Percentiles rank a stretch among this genome's conserved stretches.
phyloP scores from a whole-genome alignment of 2,329 filamentous ascomycete genomes.

The Tolypocladium amazonense region DNA sequence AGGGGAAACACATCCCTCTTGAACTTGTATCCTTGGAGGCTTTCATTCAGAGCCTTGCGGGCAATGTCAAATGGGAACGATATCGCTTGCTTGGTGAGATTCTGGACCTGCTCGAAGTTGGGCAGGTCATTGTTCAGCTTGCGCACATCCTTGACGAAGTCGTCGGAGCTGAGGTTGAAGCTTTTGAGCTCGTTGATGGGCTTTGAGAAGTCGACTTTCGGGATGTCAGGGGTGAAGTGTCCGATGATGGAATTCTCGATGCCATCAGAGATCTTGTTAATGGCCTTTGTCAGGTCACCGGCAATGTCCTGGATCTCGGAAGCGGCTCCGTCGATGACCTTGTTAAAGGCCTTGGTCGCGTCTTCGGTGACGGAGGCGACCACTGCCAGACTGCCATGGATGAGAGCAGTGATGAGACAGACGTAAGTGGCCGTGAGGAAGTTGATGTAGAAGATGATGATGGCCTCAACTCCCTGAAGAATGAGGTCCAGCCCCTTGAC shows the following conservation, averaged over 20 bases:
- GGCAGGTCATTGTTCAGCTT: constrained; percentile 72
- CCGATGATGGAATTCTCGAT: constrained; percentile 37
- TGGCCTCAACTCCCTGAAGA: constrained; percentile 72
- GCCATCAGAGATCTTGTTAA: constrained; percentile 36
- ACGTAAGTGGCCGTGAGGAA: constrained; percentile 83
- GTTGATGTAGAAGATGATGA: constrained; percentile 87
- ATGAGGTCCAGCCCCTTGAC: constrained; percentile 69
- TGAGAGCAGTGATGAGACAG: constrained; percentile 76
- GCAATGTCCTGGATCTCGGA: constrained; percentile 47
- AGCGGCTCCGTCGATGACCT: constrained; percentile 44
- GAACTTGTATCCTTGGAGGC: constrained; percentile 65
- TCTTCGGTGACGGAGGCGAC: constrained; percentile 43
- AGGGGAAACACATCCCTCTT: constrained; percentile 70
- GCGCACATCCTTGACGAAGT: constrained; percentile 57
- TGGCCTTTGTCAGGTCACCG: constrained; percentile 32
- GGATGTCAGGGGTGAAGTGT: constrained; percentile 33
- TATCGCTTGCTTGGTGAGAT: constrained; percentile 67
- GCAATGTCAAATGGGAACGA: constrained; percentile 72
- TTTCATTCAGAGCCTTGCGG: constrained; percentile 59
- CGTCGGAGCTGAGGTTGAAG: constrained; percentile 56
- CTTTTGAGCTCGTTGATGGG: constrained; percentile 56
- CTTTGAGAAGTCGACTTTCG: constrained; percentile 52
- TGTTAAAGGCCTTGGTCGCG: constrained; percentile 38
- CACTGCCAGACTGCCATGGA: constrained; percentile 68
- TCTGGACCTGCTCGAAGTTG: constrained; percentile 72